Base-by-base conservation (phyloP, 2,329 filamentous ascomycete genomes). In the Plenodomus tracheiphilus region DNA sequence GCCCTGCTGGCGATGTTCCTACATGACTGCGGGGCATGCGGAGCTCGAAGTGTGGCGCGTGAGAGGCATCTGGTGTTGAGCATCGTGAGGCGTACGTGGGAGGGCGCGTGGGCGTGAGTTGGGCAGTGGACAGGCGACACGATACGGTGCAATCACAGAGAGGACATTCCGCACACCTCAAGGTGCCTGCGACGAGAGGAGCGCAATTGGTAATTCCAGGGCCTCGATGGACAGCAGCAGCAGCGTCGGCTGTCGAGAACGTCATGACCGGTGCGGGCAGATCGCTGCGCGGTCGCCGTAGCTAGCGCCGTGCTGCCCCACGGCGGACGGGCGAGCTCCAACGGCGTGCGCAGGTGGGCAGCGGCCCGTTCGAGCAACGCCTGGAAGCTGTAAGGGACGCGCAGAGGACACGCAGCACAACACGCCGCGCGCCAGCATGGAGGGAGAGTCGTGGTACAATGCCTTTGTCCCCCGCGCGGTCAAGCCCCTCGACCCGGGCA, bases 391-490 rank as follows among this genome's bases (percentile, higher is more conserved):
- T n/a, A 49, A 47, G 46, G 52, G 43, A 25, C 17, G 48, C 19
- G 17, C 20, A 35, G 19, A 32, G n/a, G 16, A 21, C 21, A 34
- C 21, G 15, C 30, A 36, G 34, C 34, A 38, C 42, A 21, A 6
- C 3, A 20, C 19, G 18, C 32, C 20, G 25, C 25, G 13, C 22
- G n/a, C 25, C 46, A 58, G 3, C 59, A 91, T 91, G 87, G 89
- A 93, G 73, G 61, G 56, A 49, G 89, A 93, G 72, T 85, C 87
- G 22, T 93, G 89, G 88, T 91, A 92, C 75, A 89, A 73, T 62
- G 73, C 82, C 69, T 86, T 90, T 66, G 83, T 89, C 56, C 82
- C 87, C 20, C 83, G 87, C 46, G 74, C 82, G 45, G 75, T 80
- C 49, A 75, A 79, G 56, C 49, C 55, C 37, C 52, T 47, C 21